Evolutionary conservation across 2,329 filamentous ascomycete species (phyloP).

Genomic region (Fusarium poae): DNA sequence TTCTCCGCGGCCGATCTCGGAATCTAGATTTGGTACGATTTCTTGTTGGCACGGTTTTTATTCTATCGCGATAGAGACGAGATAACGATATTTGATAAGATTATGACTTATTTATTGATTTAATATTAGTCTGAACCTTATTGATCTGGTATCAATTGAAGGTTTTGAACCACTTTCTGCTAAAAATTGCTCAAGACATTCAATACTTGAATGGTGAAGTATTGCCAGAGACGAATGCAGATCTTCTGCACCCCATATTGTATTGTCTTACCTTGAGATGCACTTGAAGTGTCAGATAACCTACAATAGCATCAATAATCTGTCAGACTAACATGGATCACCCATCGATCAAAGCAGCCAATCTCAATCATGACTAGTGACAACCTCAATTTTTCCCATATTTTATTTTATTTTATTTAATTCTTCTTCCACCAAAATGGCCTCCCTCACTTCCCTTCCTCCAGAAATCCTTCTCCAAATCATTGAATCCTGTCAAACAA

Average conservation of each 20-base stretch:
- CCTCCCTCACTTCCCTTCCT: neutral
- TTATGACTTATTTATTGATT: neutral
- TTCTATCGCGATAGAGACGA: neutral
- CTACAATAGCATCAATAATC: neutral
- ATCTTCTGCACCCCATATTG: neutral
- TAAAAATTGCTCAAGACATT: neutral
- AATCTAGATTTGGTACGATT: neutral
- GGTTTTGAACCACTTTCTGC: neutral
- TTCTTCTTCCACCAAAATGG: neutral
- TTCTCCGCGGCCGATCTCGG: slow-evolving; percentile 18
- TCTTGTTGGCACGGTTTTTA: neutral
- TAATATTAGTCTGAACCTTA: neutral
- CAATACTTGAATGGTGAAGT: neutral
- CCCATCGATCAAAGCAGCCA: neutral
- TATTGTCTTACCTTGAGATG: neutral
- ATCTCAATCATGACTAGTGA: slow-evolving; percentile 3
- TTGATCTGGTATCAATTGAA: neutral
- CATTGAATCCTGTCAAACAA: slow-evolving; percentile 1
- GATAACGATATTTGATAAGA: slow-evolving; percentile 11
- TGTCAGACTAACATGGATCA: slow-evolving; percentile 10
- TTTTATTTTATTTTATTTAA: neutral
- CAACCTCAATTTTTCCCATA: neutral
- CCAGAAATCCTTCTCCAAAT: slow-evolving; percentile 4
- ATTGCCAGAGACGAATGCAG: neutral
- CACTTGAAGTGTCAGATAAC: neutral